A percentile compares a stretch with the other conserved stretches of the same genome.
phyloP scores from a whole-genome alignment of 1,139 yeast species.

The Protomyces inundatus region DNA sequence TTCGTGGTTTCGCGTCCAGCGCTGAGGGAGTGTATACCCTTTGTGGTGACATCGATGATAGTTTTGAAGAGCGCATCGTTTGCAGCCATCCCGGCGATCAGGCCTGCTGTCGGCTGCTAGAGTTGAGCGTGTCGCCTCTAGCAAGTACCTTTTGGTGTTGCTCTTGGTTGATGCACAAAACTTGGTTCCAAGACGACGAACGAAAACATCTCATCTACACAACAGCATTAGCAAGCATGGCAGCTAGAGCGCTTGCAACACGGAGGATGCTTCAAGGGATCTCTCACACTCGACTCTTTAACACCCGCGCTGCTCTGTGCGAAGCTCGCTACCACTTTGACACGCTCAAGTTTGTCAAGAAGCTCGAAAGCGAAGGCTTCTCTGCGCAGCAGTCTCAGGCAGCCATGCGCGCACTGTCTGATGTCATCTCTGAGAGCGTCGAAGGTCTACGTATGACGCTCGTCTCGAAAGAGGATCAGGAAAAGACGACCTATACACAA shows the following conservation, averaged over 20 bases:
- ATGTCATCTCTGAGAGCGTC: constrained; percentile 60
- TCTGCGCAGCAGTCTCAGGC: constrained; percentile 71
- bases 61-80: constrained; percentile 18
- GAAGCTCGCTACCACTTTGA: constrained; percentile 48
- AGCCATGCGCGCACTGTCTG: constrained; percentile 67
- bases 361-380: constrained; percentile 67
- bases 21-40: not conserved
- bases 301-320: not conserved
- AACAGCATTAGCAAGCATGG: not conserved
- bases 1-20: not conserved
- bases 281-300: not conserved
- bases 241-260: not conserved
- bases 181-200: not conserved
- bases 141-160: not conserved
- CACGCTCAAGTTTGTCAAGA: constrained; percentile 68
- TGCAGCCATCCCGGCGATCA: not conserved
- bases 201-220: not conserved
- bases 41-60: constrained; percentile 20
- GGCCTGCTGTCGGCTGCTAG: not conserved
- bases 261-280: not conserved
- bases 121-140: not conserved
- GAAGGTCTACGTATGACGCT: constrained; percentile 17
- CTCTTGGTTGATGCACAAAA: not conserved
- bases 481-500: constrained; percentile 79
- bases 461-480: constrained; percentile 28